Base-by-base conservation (phyloP, 1,139 yeast genomes). In the Saccharomycopsis hybrid region DNA sequence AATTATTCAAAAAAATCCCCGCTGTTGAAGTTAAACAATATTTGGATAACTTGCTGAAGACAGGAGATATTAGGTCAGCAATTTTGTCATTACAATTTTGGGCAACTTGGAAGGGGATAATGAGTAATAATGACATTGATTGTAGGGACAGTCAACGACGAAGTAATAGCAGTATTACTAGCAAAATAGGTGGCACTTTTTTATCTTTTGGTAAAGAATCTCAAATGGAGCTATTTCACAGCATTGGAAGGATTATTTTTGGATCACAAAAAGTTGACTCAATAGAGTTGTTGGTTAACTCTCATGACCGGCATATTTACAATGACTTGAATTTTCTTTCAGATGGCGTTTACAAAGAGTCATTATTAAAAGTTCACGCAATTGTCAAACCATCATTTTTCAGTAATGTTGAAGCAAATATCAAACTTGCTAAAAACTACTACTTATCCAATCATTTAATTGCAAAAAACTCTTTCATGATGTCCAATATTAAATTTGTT, bases 31-130 rank as follows among this genome's bases (percentile, higher is more conserved):
- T 68, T 5, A 62, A 66, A 9, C 56, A 55, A 1, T 70, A 75
- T 44, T 60, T 80, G 11, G 72, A 69, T 5, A 65, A 67, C 8
- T 60, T 85, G 11, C 63, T 76, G 1, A 69, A 66, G 30, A 60
- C 68, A 25, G 95, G 97, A 0, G 97, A 92, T 65, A 70, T 92
- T 2, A 65, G 97, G 47, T 78, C 89, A 2, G 80, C 84, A 1
- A 76, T 90, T 5, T 74, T 77, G 49, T 74, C 82, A 24, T 67
- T 92, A 13, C 89, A 90, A 62, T 74, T 84, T 59, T 85, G 92
- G 87, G 71, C 66, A 2, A 49, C 35, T 28, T 57, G 58, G 57
- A n/a, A n/a, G n/a, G n/a, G n/a, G n/a, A n/a, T n/a, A n/a, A n/a
- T n/a, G n/a, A n/a, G n/a, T n/a, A n/a, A n/a, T n/a, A n/a, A n/a